phyloP scores from a whole-genome alignment of 2,329 filamentous ascomycete genomes.

The Hypoxylon sp. region DNA sequence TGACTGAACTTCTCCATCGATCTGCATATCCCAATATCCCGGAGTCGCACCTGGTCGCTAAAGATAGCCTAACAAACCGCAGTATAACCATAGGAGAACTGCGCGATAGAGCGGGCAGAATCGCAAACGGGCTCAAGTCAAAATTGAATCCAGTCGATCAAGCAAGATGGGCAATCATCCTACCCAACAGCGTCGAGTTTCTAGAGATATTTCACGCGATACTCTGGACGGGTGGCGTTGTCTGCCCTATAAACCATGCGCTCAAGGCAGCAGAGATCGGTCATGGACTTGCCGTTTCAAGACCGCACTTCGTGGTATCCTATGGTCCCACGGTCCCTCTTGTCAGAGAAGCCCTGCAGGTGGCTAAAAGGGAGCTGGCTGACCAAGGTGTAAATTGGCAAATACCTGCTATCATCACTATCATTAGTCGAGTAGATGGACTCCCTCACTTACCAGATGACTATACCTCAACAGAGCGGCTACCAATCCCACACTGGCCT shows the following conservation, averaged over 20 bases:
- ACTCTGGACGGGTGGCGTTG: constrained; percentile 51
- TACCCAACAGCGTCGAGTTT: constrained; percentile 57
- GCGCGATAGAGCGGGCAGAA: constrained; percentile 50
- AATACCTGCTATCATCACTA: constrained; percentile 48
- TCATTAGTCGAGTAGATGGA: constrained; percentile 41
- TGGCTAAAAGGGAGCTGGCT: constrained; percentile 43
- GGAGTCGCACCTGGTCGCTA: constrained; percentile 53
- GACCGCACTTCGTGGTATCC: constrained; percentile 52
- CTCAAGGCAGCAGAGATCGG: constrained; percentile 52
- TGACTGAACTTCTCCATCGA: constrained; percentile 55
- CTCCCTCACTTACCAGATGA: constrained; percentile 47
- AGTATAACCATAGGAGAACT: constrained; percentile 55
- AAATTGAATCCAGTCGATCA: constrained; percentile 48
- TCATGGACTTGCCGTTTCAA: constrained; percentile 53
- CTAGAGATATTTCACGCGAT: constrained; percentile 54
- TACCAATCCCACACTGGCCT: constrained; percentile 49
- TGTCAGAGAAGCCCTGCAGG: constrained; percentile 47
- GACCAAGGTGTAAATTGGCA: constrained; percentile 46
- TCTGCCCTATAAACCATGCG: constrained; percentile 52
- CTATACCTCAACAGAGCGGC: constrained; percentile 44
- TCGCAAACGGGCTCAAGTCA: constrained; percentile 51
- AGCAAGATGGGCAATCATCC: constrained; percentile 52
- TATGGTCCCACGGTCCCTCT: constrained; percentile 48
- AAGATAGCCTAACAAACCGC: constrained; percentile 55
- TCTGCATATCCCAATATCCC: constrained; percentile 47